Base-by-base conservation (phyloP, 176 grass and related monocot species). In the Rhynchospora breviuscula region DNA sequence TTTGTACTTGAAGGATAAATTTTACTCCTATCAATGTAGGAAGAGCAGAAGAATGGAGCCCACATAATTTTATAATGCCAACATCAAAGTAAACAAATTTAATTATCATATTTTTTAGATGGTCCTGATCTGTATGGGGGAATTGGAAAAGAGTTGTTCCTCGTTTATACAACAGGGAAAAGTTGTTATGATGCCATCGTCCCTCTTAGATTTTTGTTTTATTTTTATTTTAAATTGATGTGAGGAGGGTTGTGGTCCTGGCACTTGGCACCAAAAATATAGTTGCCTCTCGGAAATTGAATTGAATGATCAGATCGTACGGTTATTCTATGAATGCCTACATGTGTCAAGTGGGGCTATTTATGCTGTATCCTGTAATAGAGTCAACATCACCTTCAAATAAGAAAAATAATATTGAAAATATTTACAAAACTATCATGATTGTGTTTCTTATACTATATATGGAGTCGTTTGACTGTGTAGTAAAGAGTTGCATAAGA, bases 131-230 rank as follows among this genome's bases (percentile, higher is more conserved):
- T 77, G 22, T 5, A 77, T 52, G 15, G 72, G 72, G 72, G 14
- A 77, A 77, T 31, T 17, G 44, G 43, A 13, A 72, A 49, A n/a
- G 68, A 48, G 48, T 19, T 45, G 70, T 77, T 25, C 21, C 72
- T 77, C 22, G 72, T 77, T 56, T 77, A 17, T 53, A 54, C 11
- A 75, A 87, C 82, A 90, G 86, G 23, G 19, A 21, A 87, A 87
- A 87, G 88, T 86, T 88, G 88, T 90, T 88, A 93, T 82, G 26
- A 81, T 88, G 7, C 43, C 67, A 59, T 71, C 62, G 58, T 72
- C 46, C n/a, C 46, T 21, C 33, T 52, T 64, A 21, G 49, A 64
- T 62, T 64, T 64, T 22, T 63, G 11, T 46, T 25, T 83, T 5
- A 23, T 83, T 47, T 22, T 65, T 35, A 26, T 64, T 68, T 29